Evolutionary conservation across 2,329 filamentous ascomycete genomes (phyloP).

Genomic region (Botrytis aclada): DNA sequence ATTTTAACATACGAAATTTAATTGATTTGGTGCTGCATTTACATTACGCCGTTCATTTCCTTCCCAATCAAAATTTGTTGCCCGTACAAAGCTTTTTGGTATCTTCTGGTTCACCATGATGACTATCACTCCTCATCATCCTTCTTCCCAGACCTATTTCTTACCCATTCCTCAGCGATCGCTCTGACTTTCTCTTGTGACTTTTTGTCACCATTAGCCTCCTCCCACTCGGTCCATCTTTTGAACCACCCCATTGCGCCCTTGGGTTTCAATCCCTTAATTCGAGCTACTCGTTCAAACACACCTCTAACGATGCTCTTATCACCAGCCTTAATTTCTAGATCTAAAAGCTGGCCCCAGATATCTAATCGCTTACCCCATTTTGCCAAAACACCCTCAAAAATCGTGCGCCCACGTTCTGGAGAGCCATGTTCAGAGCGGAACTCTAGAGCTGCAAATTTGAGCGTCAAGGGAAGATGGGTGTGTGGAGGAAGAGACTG

Average conservation of each 20-base stretch:
- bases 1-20: background rate
- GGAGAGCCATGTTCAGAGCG: conserved; percentile 75
- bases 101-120: conserved; percentile 4
- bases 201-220: conserved; percentile 66
- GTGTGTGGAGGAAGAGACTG: conserved; percentile 71
- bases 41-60: conserved; percentile 1
- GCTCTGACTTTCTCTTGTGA: conserved; percentile 67
- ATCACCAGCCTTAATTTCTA: conserved; percentile 66
- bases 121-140: conserved; percentile 14
- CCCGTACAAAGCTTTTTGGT: conserved; percentile 10
- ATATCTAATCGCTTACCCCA: conserved; percentile 89
- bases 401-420: conserved; percentile 91
- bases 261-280: conserved; percentile 72
- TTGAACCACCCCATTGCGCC: conserved; percentile 87
- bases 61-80: background rate
- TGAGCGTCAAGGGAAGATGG: conserved; percentile 72
- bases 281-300: conserved; percentile 74
- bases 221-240: conserved; percentile 88
- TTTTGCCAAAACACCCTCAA: conserved; percentile 78
- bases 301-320: conserved; percentile 65
- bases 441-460: conserved; percentile 92
- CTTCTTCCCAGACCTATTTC: conserved; percentile 43
- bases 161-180: conserved; percentile 68
- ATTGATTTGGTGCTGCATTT: conserved; percentile 7
- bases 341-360: conserved; percentile 87